phyloP scores from a whole-genome alignment of 2,329 filamentous ascomycete genomes.

The Torrubiellomyces zombiae region DNA sequence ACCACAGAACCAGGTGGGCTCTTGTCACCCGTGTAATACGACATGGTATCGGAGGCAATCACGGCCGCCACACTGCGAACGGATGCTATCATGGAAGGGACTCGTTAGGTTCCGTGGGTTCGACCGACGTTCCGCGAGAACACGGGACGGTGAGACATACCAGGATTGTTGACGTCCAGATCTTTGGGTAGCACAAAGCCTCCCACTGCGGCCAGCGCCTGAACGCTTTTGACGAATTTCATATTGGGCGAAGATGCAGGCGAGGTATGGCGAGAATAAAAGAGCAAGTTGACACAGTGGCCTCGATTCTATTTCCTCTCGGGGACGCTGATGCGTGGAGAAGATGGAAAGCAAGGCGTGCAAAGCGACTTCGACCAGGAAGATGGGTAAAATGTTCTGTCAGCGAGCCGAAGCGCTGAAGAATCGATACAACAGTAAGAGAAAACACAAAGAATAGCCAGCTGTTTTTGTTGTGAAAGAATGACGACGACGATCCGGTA shows the following conservation, averaged over 20 bases:
- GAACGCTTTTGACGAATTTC: slow-evolving; percentile 10
- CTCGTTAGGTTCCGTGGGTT: no score
- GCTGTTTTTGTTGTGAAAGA: no score
- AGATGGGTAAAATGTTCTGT: slow-evolving; percentile 1
- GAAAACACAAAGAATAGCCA: neutral
- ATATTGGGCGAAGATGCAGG: slow-evolving; percentile 5
- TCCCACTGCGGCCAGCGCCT: slow-evolving; percentile 9
- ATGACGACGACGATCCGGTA: no score
- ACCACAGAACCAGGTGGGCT: slow-evolving; percentile 29
- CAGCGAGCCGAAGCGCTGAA: no score
- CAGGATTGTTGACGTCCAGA: slow-evolving; percentile 19
- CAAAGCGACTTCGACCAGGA: slow-evolving; percentile 3
- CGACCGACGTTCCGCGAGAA: no score
- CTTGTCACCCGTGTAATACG: slow-evolving; percentile 46
- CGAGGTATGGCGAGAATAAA: neutral
- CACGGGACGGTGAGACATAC: slow-evolving; percentile 11
- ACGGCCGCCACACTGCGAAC: slow-evolving; percentile 44
- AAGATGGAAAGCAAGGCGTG: no score
- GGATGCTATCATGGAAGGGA: slow-evolving; percentile 41
- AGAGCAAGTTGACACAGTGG: no score
- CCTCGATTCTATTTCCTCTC: no score
- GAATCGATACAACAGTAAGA: no score
- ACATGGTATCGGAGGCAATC: slow-evolving; percentile 43
- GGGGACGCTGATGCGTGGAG: no score
- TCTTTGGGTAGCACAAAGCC: slow-evolving; percentile 18